Evolutionary conservation across 306 rosid genomes (phyloP), one percentile per base, ranked within the genome.

Genomic region (Dicorynia guianensis): DNA sequence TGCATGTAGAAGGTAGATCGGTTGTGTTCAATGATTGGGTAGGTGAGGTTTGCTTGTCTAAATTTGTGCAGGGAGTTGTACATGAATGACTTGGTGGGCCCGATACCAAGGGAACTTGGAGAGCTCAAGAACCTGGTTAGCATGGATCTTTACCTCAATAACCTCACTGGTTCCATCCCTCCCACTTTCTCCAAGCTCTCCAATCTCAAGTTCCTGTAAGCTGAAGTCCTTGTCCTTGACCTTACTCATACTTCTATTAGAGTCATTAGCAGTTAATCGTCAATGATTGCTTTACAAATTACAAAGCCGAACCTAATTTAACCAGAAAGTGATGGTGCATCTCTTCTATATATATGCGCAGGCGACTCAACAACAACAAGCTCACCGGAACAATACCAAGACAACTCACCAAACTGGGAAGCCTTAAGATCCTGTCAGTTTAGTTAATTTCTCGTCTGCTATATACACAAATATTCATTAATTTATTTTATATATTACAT

Each of bases 141-240:
- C 84, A 83, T 93, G 87, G 98, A 92, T 81, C 90, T 93, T 62
- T 90, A 89, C 77, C 81, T 80, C 85, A 93, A 93, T 46, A 87
- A 87, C 79, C 92, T 93, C 58, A 80, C 90, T 47, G 91, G 84
- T 18, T 4, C 84, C 44, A 90, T 93, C 67, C 98, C 98, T 55
- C 3, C 85, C 36, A 76, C 89, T 7, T 87, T 93, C 55, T 87
- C 93, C 61, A 90, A 80, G 49, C 95, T 93, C 81, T 78, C 90
- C 63, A 89, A 86, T 82, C 88, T 93, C 61, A 90, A 87, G 80
- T 90, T 90, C 80, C 69, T 90, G 98, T 93, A 71, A 78, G 96
- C 60, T 36, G 13, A 7, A 4, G 4, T 25, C 30, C 30, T 25
- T 25, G 30, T 25, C 30, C 30, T 25, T 25, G 30, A 25, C 30